phyloP scores from a whole-genome alignment of 768 basidiomycete species.

The Solioccasus polychromus region DNA sequence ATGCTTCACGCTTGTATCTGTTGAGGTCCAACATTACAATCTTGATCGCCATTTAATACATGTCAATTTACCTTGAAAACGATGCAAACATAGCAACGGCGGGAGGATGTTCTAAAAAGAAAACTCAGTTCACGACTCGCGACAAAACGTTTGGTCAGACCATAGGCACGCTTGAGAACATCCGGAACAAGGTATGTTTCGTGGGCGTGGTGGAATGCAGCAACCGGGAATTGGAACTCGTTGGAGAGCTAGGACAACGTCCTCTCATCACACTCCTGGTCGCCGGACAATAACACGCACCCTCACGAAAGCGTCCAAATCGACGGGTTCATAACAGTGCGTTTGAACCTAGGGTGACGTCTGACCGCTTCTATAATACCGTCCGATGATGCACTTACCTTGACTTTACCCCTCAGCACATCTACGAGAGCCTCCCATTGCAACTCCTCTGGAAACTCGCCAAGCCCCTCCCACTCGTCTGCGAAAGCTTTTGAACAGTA shows the following conservation, averaged over 20 bases:
- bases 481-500: constrained; percentile 54
- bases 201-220: constrained; percentile 76
- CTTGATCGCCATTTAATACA: neutral
- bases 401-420: constrained; percentile 69
- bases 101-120: constrained; percentile 45
- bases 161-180: constrained; percentile 68
- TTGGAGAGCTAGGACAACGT: constrained; percentile 54
- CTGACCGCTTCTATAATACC: neutral
- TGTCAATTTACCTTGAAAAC: constrained; percentile 35
- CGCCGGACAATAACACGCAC: constrained; percentile 35
- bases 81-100: constrained; percentile 73
- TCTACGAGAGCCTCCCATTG: constrained; percentile 73
- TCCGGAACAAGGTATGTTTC: constrained; percentile 82
- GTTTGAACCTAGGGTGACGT: constrained; percentile 37
- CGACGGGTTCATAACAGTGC: constrained; percentile 63
- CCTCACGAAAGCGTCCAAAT: constrained; percentile 64
- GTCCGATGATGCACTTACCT: constrained; percentile 37
- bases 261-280: neutral
- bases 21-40: neutral
- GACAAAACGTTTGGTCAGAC: constrained; percentile 20
- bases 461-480: constrained; percentile 44
- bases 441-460: constrained; percentile 62
- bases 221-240: constrained; percentile 76
- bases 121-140: neutral
- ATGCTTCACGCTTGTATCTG: constrained; percentile 57